These are phyloP conservation scores for Neopestalotiopsis rosae DNA, from an alignment of 2,329 filamentous ascomycete species.

Conservation along the genomic window DNA sequence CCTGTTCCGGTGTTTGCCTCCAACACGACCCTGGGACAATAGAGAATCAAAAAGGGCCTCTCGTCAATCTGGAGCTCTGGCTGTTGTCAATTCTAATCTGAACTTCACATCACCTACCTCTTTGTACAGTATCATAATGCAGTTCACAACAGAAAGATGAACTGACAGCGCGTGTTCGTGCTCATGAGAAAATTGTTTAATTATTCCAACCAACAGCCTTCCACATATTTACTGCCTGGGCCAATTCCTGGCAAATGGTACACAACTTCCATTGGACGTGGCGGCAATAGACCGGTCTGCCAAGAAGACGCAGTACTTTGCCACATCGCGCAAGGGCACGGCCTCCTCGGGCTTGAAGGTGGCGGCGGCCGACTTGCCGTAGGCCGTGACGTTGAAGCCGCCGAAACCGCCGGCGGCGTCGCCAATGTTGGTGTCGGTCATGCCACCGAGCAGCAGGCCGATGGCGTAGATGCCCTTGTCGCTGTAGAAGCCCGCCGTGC, in stretches of 20 bases:
- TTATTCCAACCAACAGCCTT: neutral
- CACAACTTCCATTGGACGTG: constrained; percentile 26
- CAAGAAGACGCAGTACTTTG: constrained; percentile 37
- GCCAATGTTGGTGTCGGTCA: constrained; percentile 58
- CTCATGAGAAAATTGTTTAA: too few species aligned
- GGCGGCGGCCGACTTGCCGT: constrained; percentile 29
- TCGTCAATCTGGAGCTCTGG: too few species aligned
- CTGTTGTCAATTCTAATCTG: too few species aligned
- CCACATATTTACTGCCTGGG: constrained; percentile 21
- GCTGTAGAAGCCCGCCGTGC: constrained; percentile 61
- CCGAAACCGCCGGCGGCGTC: constrained; percentile 41
- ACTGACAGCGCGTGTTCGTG: too few species aligned
- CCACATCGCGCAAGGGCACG: constrained; percentile 41
- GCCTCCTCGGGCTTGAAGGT: constrained; percentile 35
- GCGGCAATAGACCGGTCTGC: constrained; percentile 28
- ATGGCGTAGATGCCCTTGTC: constrained; percentile 58
- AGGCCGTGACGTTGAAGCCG: constrained; percentile 41
- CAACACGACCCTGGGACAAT: too few species aligned
- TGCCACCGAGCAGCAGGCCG: constrained; percentile 57
- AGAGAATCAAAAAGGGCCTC: too few species aligned
- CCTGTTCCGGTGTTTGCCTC: too few species aligned
- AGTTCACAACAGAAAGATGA: too few species aligned
- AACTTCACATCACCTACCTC: too few species aligned
- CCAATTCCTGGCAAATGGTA: constrained; percentile 33
- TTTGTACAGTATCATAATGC: too few species aligned